Base-by-base conservation (phyloP, 75 land plant species). In the Cunninghamia lanceolata region DNA sequence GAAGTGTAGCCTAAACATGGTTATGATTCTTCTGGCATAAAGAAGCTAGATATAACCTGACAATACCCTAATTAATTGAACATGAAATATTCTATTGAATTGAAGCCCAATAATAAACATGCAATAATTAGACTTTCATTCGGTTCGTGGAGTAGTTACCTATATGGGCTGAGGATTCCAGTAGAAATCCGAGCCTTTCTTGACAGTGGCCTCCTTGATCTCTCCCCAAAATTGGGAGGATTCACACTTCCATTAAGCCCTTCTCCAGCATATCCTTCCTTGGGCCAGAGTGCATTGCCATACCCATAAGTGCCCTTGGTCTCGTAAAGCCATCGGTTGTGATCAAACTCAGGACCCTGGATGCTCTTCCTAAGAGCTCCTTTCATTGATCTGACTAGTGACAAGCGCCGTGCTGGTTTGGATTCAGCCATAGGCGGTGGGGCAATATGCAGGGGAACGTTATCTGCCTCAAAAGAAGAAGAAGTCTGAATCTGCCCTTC, bases 241-340 rank as follows among this genome's bases (percentile, higher is more conserved):
- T 90, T 88, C 39, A 90, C 87, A 84, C 86, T 86, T 86, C 91
- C 86, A 59, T 86, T 83, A 16, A 36, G 59, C 21, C 82, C 90
- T n/a, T 46, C 91, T 71, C 88, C 88, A 1, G 84, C 86, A 34
- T 88, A 86, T 17, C 90, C 94, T 56, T 95, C 95, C 74, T 90
- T 93, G 0, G 96, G 95, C 94, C 96, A 93, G 53, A 93, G 68
- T 0, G 98, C 98, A 83, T 94, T 96, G 30, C 98, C 96, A 88
- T 96, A 96, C 50, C 98, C 96, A 83, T 96, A 96, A 36, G 98
- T 96, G 73, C 98, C 98, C 71, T 95, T 94, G n/a, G 96, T 96
- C 89, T 96, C 96, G 42, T 87, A 96, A 43, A 96, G 86, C 98
- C 98, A 96, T 14, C 93, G 80, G 9, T 83, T 85, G 66, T 96